Base-by-base conservation (phyloP, 2,329 filamentous ascomycete species). In the Phymatotrichopsis omnivora region DNA sequence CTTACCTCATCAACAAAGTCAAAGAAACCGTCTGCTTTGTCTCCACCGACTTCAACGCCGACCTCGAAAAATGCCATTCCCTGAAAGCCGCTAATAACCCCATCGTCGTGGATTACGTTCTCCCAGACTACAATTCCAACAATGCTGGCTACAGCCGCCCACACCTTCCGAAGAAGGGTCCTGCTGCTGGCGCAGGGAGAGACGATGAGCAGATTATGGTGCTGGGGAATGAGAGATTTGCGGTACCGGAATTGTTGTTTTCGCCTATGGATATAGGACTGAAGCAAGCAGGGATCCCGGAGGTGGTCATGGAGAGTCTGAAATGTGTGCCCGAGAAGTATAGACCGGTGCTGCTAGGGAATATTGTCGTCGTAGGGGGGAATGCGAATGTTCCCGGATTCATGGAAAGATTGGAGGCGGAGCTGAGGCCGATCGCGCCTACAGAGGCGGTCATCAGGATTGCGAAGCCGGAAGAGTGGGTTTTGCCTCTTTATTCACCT, bases 1-100 rank as follows among this genome's bases (percentile, higher is more conserved):
- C 83, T 1, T 80, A 93, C 62, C 80, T 96, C 39, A 85, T 95
- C 61, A 94, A 94, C 59, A 84, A 95, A 63, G 87, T 96, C 64
- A 98, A 98, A 61, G 91, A 98, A 62, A 73, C 80, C 4, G 78
- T 82, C 1, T 93, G 85, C 61, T 96, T 82, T 57, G 78, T 95
- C 8, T 82, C 82, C 2, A 67, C 75, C 1, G 77, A 93, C 60
- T 95, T 96, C 63, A 68, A 71, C 20, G 60, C 63, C 5, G 85
- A 95, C 56, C 73, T 98, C 27, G 87, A 96, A 52, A 73, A 72
- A 53, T 80, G 79, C 0, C 67, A 74, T 50, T 73, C 77, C 32
- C 20, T 54, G 11, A 57, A 57, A 56, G 47, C 49, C 2, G 40
- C 59, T n/a, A 66, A 67, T 52, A 57, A 65, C 10, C 65, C 57